phyloP scores from a whole-genome alignment of 352 stramenopile genomes.

The Thalassiosira ordinaria region DNA sequence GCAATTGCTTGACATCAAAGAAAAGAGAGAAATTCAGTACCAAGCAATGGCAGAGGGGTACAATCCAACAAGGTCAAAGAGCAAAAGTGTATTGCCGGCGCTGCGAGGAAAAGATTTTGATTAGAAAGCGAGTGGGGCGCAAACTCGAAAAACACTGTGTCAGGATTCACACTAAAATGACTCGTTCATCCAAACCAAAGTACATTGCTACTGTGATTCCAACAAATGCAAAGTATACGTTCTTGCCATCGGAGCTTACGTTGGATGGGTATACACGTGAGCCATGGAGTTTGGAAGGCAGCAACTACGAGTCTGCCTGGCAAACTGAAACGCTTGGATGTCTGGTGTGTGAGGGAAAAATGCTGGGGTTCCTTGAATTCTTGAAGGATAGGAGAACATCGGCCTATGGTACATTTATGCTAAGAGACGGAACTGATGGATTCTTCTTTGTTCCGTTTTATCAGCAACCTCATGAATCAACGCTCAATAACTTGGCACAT shows the following conservation, averaged over 20 bases:
- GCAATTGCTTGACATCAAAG: not conserved
- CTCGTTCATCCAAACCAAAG: not conserved
- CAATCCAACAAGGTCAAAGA: not conserved
- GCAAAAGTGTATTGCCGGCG: conserved; percentile 1
- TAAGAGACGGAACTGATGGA: not conserved
- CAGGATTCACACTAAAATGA: not conserved
- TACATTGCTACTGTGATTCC: not conserved
- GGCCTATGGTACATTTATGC: not conserved
- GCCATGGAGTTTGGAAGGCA: not conserved
- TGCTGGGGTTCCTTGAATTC: not conserved
- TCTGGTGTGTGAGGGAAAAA: not conserved
- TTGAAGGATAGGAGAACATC: not conserved
- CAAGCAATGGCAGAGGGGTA: conserved; percentile 1
- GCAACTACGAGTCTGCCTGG: not conserved
- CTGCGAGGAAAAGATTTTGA: not conserved
- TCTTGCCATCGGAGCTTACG: not conserved
- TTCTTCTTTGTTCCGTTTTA: conserved; percentile 1
- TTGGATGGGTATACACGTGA: conserved; percentile 5
- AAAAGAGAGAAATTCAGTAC: not conserved
- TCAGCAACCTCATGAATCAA: not conserved
- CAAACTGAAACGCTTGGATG: not conserved
- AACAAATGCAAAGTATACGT: not conserved
- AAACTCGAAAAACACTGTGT: not conserved
- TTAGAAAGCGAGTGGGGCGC: not conserved
- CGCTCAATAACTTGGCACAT: not conserved